Conservation (phyloP, 2,329 filamentous ascomycete genomes). For the Colletotrichum musae region DNA sequence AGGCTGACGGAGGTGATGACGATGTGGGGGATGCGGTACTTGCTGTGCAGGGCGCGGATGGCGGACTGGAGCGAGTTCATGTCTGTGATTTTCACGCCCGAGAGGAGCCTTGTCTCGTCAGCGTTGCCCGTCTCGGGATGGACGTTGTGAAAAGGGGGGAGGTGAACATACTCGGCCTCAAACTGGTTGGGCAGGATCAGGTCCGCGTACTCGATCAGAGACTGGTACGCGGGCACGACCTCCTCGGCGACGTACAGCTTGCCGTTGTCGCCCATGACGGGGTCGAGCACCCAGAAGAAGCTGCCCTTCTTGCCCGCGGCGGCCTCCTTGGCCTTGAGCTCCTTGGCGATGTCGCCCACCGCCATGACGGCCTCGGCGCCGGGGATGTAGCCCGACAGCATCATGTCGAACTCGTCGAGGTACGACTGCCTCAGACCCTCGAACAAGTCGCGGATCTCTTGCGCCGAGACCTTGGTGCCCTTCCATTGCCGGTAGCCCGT, state of each 20-base stretch:
- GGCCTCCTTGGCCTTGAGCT: slow-evolving; percentile 78
- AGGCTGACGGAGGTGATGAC: slow-evolving; percentile 92
- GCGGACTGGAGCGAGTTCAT: slow-evolving; percentile 80
- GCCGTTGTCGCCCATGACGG: slow-evolving; percentile 98
- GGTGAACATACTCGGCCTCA: slow-evolving; percentile 85
- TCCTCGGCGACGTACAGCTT: slow-evolving; percentile 92
- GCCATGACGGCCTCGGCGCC: slow-evolving; percentile 87
- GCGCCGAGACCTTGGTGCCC: slow-evolving; percentile 84
- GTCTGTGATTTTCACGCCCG: slow-evolving; percentile 85
- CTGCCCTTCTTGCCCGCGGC: slow-evolving; percentile 71
- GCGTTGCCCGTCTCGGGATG: not conserved
- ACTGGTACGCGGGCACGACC: slow-evolving; percentile 91
- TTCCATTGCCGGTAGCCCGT: slow-evolving; percentile 92
- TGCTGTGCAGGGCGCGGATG: slow-evolving; percentile 82
- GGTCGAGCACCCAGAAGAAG: slow-evolving; percentile 98
- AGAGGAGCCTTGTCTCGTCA: slow-evolving; percentile 75
- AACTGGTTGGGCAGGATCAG: slow-evolving; percentile 97
- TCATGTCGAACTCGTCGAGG: slow-evolving; percentile 91
- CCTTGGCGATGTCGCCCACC: slow-evolving; percentile 86
- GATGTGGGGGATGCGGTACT: slow-evolving; percentile 85
- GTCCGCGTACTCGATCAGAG: slow-evolving; percentile 84
- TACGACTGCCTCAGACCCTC: slow-evolving; percentile 86
- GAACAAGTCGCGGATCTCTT: slow-evolving; percentile 89
- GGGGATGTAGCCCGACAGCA: slow-evolving; percentile 95
- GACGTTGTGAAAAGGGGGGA: not conserved